A percentile compares a stretch with the other conserved stretches of the same genome.
Evolutionary conservation across 106 monocot genomes (phyloP).

Genomic region (Hemerocallis citrina): DNA sequence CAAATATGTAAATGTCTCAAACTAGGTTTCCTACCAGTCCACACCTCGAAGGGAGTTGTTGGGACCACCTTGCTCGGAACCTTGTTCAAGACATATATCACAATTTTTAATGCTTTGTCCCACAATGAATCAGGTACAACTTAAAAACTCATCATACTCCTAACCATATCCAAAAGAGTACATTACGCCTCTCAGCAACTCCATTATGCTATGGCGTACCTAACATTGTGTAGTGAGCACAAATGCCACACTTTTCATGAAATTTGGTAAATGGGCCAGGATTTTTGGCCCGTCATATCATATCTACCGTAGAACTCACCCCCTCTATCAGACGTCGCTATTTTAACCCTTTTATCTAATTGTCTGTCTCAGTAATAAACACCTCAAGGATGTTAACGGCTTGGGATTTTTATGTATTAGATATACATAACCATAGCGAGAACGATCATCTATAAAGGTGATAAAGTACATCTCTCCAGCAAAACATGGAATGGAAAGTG

Average conservation of each 20-base stretch:
- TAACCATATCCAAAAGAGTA: slow-evolving; percentile 2
- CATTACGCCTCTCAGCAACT: slow-evolving; percentile 2
- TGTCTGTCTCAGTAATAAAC: slow-evolving; percentile 6
- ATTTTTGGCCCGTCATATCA: slow-evolving; percentile 2
- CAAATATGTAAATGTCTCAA: slow-evolving; percentile 7
- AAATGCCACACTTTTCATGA: neutral
- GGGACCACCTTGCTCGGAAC: slow-evolving; percentile 3
- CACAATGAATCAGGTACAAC: neutral
- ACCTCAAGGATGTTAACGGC: neutral
- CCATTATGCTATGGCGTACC: neutral
- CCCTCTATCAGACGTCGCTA: neutral
- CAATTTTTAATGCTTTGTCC: neutral
- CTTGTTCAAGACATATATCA: neutral
- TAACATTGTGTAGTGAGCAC: slow-evolving; percentile 1
- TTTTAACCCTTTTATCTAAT: slow-evolving; percentile 8
- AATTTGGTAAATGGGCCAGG: slow-evolving; percentile 6
- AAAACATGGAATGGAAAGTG: no score
- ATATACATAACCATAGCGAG: slow-evolving; percentile 7
- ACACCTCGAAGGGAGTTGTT: neutral
- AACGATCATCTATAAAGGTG: slow-evolving; percentile 17
- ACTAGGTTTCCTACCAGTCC: slow-evolving; percentile 9
- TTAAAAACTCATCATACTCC: slow-evolving; percentile 7
- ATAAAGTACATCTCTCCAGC: no score
- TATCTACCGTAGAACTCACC: slow-evolving; percentile 7
- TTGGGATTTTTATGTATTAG: slow-evolving; percentile 4